A percentile compares a stretch with the other conserved stretches of the same genome.
Evolutionary conservation across 345 rosid genomes (phyloP).

Genomic region (Citrus reticulata): DNA sequence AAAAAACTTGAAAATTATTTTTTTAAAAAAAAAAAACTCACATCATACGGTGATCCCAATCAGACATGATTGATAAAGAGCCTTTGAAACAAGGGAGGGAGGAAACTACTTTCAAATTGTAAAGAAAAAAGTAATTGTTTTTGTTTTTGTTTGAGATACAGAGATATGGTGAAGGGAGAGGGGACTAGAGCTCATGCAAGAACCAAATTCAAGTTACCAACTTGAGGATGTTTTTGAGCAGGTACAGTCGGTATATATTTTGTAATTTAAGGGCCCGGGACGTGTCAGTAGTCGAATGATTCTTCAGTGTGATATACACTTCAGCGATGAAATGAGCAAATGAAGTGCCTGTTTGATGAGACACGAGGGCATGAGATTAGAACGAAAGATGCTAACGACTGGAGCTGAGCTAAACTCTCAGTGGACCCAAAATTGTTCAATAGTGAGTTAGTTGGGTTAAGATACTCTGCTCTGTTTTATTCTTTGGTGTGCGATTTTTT

Average conservation of each 20-base stretch:
- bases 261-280: not conserved
- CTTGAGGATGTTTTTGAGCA: not conserved
- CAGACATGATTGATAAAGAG: not conserved
- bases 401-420: too few relatives aligned
- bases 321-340: not conserved
- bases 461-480: too few relatives aligned
- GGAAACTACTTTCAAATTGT: not conserved
- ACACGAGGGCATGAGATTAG: too few relatives aligned
- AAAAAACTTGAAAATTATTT: not conserved
- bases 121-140: not conserved
- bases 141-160: not conserved
- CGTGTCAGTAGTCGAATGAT: not conserved
- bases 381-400: too few relatives aligned
- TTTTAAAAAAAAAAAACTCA: not conserved
- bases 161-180: not conserved
- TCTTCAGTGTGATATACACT: not conserved
- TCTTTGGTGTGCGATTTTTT: too few relatives aligned
- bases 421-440: too few relatives aligned
- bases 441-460: too few relatives aligned
- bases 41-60: not conserved
- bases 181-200: not conserved
- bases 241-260: not conserved
- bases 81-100: not conserved
- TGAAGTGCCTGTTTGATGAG: not conserved
- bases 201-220: not conserved